Evolutionary conservation across 805 yeast species (phyloP).

Genomic region (Tetrapisispora iriomotensis): DNA sequence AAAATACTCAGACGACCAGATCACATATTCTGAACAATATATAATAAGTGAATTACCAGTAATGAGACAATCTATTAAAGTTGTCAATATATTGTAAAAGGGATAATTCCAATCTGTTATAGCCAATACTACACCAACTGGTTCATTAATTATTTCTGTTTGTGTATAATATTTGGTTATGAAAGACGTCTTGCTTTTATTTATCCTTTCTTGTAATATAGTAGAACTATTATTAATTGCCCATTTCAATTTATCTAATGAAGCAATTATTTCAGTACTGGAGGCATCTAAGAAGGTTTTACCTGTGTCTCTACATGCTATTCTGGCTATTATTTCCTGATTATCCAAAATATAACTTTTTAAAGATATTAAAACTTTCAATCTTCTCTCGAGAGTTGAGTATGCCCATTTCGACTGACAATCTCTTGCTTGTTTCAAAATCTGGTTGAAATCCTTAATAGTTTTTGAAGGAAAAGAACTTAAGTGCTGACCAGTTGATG

Average conservation of each 20-base stretch:
- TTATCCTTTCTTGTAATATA: slow-evolving; percentile 54
- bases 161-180: slow-evolving; percentile 74
- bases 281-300: slow-evolving; percentile 93
- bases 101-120: slow-evolving; percentile 97
- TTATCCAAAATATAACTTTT: slow-evolving; percentile 62
- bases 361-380: slow-evolving; percentile 62
- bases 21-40: slow-evolving; percentile 91
- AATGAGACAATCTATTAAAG: slow-evolving; percentile 76
- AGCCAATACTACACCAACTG: slow-evolving; percentile 78
- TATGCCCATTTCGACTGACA: slow-evolving; percentile 28
- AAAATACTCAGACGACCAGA: slow-evolving; percentile 85
- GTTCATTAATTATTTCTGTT: slow-evolving; percentile 92
- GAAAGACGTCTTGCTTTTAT: slow-evolving; percentile 81
- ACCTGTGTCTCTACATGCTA: slow-evolving; percentile 96
- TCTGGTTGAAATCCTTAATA: slow-evolving; percentile 59
- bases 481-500: slow-evolving; percentile 86
- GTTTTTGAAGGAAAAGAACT: slow-evolving; percentile 60
- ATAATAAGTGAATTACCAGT: slow-evolving; percentile 86
- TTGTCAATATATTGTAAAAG: slow-evolving; percentile 86
- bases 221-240: slow-evolving; percentile 69
- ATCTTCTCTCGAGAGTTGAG: slow-evolving; percentile 53
- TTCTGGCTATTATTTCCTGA: slow-evolving; percentile 79
- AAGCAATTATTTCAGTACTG: slow-evolving; percentile 92
- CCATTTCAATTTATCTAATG: slow-evolving; percentile 89
- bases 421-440: slow-evolving; percentile 34